Base-by-base conservation (phyloP, 257 asterid species). In the Scutellaria galericulata region DNA sequence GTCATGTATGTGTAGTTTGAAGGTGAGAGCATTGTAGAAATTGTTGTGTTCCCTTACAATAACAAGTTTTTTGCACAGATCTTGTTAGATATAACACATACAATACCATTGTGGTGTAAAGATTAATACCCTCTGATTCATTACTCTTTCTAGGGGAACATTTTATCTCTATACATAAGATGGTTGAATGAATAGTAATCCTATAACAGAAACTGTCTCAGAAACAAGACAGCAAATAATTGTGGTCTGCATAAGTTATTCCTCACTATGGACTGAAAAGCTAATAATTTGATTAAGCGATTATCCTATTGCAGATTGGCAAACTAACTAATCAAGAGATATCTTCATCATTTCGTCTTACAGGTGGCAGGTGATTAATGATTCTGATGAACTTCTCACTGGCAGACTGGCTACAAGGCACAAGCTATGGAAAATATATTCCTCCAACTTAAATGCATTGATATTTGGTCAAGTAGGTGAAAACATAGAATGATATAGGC, bases 331-430 rank as follows among this genome's bases (percentile, higher is more conserved):
- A 24, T 4, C 5, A 27, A 9, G 11, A 56, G 0, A 0, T 51
- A 48, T 10, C 57, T 45, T 70, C 35, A 15, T 10, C 51, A 57
- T n/a, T 71, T 67, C 64, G 52, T 56, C 56, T 64, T 11, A 54
- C 54, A 27, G 42, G 47, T 61, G 64, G 18, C 40, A 27, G 51
- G 50, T 59, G 2, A 48, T 61, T 48, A 24, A 51, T 71, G 61
- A 10, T 76, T 75, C 57, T 24, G 47, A 35, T 62, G 50, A 27
- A 76, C 35, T 60, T 63, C 40, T 52, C 46, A 61, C 44, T 55
- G 62, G 66, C 27, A 24, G 27, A 55, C 0, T 10, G 47, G 54
- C 9, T 47, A 35, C 51, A 54, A 58, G 41, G 69, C 41, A 35
- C 51, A 54, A 58, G 41, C 65, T 15, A 15, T 72, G 59, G 59